These are phyloP conservation scores for Chenopodium quinoa DNA, from an alignment of 148 eudicot species.

Conservation along the genomic window DNA sequence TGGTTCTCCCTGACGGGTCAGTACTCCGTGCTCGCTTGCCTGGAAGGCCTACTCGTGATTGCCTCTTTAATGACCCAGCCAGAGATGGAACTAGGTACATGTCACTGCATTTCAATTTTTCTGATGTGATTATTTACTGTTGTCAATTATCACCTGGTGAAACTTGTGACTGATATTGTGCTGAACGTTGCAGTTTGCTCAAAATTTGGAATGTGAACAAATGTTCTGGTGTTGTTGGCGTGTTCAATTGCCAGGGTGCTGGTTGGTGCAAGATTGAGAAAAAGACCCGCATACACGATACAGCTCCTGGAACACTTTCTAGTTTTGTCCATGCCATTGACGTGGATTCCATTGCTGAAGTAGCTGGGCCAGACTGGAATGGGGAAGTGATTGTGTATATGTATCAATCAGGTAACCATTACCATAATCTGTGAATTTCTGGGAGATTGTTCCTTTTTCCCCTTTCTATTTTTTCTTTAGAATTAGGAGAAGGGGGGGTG, in stretches of 20 bases:
- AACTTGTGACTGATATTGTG: background rate
- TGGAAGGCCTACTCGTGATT: slow-evolving; percentile 85
- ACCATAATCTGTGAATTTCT: background rate
- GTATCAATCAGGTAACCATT: slow-evolving; percentile 53
- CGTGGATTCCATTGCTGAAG: slow-evolving; percentile 55
- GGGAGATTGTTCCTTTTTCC: background rate
- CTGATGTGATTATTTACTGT: background rate
- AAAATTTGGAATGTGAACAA: slow-evolving; percentile 91
- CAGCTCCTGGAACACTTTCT: slow-evolving; percentile 72
- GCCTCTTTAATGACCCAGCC: slow-evolving; percentile 88
- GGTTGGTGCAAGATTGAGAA: slow-evolving; percentile 87
- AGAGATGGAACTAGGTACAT: slow-evolving; percentile 81
- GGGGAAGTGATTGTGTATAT: slow-evolving; percentile 63
- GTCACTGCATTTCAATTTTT: slow-evolving; percentile 1
- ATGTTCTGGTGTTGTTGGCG: slow-evolving; percentile 84
- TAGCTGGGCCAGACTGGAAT: slow-evolving; percentile 69
- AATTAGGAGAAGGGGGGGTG: background rate
- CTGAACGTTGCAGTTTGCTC: slow-evolving; percentile 55
- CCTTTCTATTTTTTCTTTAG: background rate
- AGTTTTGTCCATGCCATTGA: slow-evolving; percentile 60
- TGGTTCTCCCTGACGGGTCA: slow-evolving; percentile 93
- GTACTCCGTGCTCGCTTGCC: slow-evolving; percentile 83
- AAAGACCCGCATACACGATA: slow-evolving; percentile 79
- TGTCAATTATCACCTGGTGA: background rate
- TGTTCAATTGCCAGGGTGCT: slow-evolving; percentile 97